phyloP scores from a whole-genome alignment of 1,284 basidiomycete species.

The Chalciporus piperatoides region DNA sequence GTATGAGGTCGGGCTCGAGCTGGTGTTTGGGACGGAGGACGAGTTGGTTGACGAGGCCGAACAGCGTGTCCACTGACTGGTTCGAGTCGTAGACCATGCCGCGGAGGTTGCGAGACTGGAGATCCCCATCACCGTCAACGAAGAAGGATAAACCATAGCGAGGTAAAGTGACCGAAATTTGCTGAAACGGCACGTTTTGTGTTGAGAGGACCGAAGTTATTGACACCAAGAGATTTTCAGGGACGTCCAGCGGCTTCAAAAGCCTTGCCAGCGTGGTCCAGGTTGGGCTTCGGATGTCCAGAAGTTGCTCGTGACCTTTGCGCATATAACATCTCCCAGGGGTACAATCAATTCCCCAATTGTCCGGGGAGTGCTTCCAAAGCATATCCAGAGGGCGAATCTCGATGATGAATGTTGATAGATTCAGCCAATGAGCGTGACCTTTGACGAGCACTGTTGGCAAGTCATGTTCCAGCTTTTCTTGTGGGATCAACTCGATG shows the following conservation, averaged over 20 bases:
- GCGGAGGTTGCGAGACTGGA: constrained; percentile 25
- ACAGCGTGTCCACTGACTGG: constrained; percentile 26
- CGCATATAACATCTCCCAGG: constrained; percentile 11
- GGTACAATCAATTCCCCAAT: constrained; percentile 19
- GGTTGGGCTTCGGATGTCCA: constrained; percentile 34
- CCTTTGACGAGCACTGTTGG: constrained; percentile 33
- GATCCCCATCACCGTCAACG: constrained; percentile 18
- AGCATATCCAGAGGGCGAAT: constrained; percentile 33
- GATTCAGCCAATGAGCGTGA: constrained; percentile 40
- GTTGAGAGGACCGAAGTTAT: constrained; percentile 4
- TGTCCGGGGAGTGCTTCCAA: constrained; percentile 23
- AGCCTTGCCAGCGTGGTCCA: constrained; percentile 31
- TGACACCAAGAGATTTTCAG: constrained; percentile 30
- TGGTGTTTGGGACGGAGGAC: constrained; percentile 37
- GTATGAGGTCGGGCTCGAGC: constrained; percentile 32
- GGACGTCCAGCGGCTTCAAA: constrained; percentile 33
- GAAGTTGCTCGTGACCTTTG: constrained; percentile 17
- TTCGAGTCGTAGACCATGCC: constrained; percentile 25
- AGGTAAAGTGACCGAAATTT: constrained; percentile 37
- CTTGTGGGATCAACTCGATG: constrained; percentile 38
- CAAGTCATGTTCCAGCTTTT: constrained; percentile 34
- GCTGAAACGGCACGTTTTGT: constrained; percentile 1
- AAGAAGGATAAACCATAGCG: constrained; percentile 38
- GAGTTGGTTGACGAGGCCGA: constrained; percentile 37
- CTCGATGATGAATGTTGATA: constrained; percentile 32